Evolutionary conservation across 129 eudicot species (phyloP), one percentile per base, ranked within the genome.

Genomic region (Rutidosis leptorrhynchoides): DNA sequence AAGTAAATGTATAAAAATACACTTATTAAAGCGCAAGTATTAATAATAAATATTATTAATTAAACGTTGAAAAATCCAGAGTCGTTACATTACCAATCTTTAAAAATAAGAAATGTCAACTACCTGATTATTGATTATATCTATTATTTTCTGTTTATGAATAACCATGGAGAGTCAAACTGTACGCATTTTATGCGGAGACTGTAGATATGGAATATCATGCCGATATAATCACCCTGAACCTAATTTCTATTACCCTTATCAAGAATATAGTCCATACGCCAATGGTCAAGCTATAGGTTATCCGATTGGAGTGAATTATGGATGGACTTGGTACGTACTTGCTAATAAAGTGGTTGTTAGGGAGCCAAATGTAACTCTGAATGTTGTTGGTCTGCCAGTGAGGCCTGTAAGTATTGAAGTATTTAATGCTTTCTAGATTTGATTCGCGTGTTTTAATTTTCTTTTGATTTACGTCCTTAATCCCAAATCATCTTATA

Each of bases 221-320:
- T 83, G 86, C 27, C 67, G 46, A 68, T 83, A 54, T 70, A 73
- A 86, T 42, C 95, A 83, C 68, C 95, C 95, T 5, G 82, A 86
- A 16, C 88, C 80, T 20, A 32, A 65, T 4, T n/a, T 67, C 45
- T 3, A 9, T 26, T 14, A 75, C 42, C 68, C 67, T 51, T 0
- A 48, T 58, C 20, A 58, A 32, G 19, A 0, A 11, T 29, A 19
- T 24, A 51, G 33, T 55, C 16, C 55, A 40, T 16, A 35, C 9
- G 60, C 2, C 5, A 55, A 37, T 32, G 62, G 27, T 45, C 15
- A 46, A 7, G 45, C 45, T 61, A 32, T 53, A 14, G 22, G 48
- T 26, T 58, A 61, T 59, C 60, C 12, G 45, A 21, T 42, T 37
- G 58, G 68, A 46, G 15, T 46, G 1, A 46, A 0, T 14, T 10